Base-by-base conservation (phyloP, 345 rosid genomes). In the Ricinus communis region DNA sequence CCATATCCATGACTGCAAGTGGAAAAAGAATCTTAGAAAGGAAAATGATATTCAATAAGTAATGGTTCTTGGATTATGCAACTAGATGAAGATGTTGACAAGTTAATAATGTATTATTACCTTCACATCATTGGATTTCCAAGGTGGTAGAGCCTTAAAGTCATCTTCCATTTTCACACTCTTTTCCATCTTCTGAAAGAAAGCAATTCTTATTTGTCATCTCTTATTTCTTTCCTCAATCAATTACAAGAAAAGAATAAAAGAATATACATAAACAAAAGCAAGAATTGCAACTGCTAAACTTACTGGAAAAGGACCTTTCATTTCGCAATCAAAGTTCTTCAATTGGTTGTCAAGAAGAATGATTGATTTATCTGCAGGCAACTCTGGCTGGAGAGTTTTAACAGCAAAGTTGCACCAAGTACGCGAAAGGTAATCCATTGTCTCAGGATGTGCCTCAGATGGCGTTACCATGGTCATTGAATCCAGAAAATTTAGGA, bases 401-500 rank as follows among this genome's bases (percentile, higher is more conserved):
- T 90, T 93, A 65, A 94, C 90, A 13, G 97, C 96, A 55, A 94
- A 90, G 74, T 89, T 81, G 76, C 97, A 94, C 98, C 97, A 94
- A 33, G 95, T 80, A 11, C 77, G 73, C 8, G 98, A 94, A 40
- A 91, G 93, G 79, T 91, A 91, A 75, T 91, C 98, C 96, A 94
- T 83, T 13, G 93, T 77, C 49, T 94, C 97, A 18, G 93, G 96
- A 76, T 87, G 93, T 81, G 97, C 93, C 68, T 91, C 96, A 11
- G 97, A 88, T 36, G 91, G 96, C 3, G 85, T 71, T 43, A 83
- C 74, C 52, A 78, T 83, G 63, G 74, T 72, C 38, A 51, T 70
- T 54, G 78, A 24, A 38, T 81, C 88, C 89, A 86, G 77, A 28
- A 8, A 51, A 51, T 22, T 59, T 33, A 51, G 43, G 63, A 61